Base-by-base conservation (phyloP, 352 stramenopile species). In the Pythium periplocum region DNA sequence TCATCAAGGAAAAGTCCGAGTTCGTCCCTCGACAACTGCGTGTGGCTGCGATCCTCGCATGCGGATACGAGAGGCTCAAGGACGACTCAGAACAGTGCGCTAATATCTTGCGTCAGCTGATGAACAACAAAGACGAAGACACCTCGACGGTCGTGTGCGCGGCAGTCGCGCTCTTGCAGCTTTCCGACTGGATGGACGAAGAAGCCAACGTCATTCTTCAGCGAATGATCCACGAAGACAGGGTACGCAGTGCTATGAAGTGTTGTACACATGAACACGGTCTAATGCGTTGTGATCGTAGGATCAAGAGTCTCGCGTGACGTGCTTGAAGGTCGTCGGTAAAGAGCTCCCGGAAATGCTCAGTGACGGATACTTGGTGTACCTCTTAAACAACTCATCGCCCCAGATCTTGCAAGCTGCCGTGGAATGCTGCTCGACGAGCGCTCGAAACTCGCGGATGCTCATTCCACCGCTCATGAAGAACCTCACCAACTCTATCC, bases 151-250 rank as follows among this genome's bases (percentile, higher is more conserved):
- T 73, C 8, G 82, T 93, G 3, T 90, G 82, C 41, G 75, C 82
- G 33, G 82, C 84, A 6, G 83, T 95, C 6, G 82, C 82, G 3
- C 57, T 92, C 8, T 51, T 95, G 2, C 73, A 78, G 3, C 41
- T 89, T 6, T 90, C 80, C 0, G 78, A 95, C 41, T 95, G 82
- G 82, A 95, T 93, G 78, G 73, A 95, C 45, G 82, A 95, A 74
- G 72, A 85, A 53, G 78, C 84, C 1, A 93, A 90, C 46, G 34
- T 93, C 12, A 68, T 90, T 54, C 67, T 95, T 17, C 84, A 95
- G 47, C 61, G 75, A 31, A 51, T 95, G 2, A 65, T 95, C 8
- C 84, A 95, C 48, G 83, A 95, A 57, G 81, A 92, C 57, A 79
- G 71, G 63, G 73, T 83, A 53, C 31, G 59, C 40, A 4, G 3